Percentiles rank a stretch among this genome's conserved stretches.
Evolutionary conservation across 2,329 filamentous ascomycete genomes (phyloP).

Genomic region (Talaromyces funiculosus): DNA sequence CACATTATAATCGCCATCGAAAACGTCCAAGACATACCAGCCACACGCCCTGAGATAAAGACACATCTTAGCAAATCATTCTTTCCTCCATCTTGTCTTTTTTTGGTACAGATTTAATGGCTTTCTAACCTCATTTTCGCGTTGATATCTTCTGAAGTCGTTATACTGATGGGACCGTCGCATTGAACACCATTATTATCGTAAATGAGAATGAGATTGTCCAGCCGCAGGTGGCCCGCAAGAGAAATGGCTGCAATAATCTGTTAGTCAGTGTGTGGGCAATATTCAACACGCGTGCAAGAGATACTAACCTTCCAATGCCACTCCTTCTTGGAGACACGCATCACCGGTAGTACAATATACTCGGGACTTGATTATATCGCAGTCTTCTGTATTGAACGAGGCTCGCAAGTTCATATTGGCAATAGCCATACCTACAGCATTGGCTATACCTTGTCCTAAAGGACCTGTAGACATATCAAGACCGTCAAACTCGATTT

Average conservation of each 20-base stretch:
- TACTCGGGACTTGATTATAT: slow-evolving; percentile 46
- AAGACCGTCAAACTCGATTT: slow-evolving; percentile 50
- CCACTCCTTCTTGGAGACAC: slow-evolving; percentile 55
- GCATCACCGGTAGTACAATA: slow-evolving; percentile 56
- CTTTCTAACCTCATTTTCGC: slow-evolving; percentile 55
- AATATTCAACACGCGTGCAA: too few relatives aligned
- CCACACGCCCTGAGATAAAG: too few relatives aligned
- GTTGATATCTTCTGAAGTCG: slow-evolving; percentile 54
- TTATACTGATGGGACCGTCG: slow-evolving; percentile 51
- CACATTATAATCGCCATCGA: slow-evolving; percentile 50
- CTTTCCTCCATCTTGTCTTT: too few relatives aligned
- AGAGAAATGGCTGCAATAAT: slow-evolving; percentile 53
- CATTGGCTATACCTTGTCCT: slow-evolving; percentile 55
- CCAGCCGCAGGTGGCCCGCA: slow-evolving; percentile 51
- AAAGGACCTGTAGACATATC: slow-evolving; percentile 55
- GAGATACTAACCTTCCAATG: too few relatives aligned
- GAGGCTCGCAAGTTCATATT: slow-evolving; percentile 49
- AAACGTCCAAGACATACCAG: slow-evolving; percentile 52
- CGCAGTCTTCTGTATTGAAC: slow-evolving; percentile 47
- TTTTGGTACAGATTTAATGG: too few relatives aligned
- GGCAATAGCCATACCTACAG: slow-evolving; percentile 54
- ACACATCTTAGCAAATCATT: too few relatives aligned
- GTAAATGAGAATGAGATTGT: slow-evolving; percentile 55
- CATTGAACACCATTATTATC: slow-evolving; percentile 59
- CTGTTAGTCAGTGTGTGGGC: too few relatives aligned